Percentiles rank a stretch among this genome's conserved stretches.
Evolutionary conservation across 495 filamentous ascomycete species (phyloP).

Genomic region (Pyronema omphalodes): DNA sequence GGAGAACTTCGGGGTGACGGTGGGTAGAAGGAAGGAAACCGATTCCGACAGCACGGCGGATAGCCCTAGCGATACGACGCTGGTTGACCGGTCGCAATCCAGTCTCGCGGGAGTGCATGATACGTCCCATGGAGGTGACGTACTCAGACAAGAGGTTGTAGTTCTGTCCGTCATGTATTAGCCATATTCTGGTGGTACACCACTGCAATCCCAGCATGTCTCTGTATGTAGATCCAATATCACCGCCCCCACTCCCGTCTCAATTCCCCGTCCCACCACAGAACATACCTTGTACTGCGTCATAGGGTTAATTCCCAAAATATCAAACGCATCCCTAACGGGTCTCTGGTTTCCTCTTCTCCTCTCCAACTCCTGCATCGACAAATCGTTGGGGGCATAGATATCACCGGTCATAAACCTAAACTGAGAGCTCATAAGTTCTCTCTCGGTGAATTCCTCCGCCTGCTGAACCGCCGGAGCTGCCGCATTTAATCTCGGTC

Average conservation of each 20-base stretch:
- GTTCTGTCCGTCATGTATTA: slow-evolving; percentile 39
- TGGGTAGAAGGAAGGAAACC: slow-evolving; percentile 88
- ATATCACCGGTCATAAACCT: slow-evolving; percentile 60
- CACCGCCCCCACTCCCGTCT: background rate
- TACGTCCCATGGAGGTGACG: slow-evolving; percentile 65
- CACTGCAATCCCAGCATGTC: background rate
- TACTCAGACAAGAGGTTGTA: slow-evolving; percentile 84
- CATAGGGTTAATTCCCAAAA: slow-evolving; percentile 60
- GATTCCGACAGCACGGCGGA: slow-evolving; percentile 69
- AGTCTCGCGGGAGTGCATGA: slow-evolving; percentile 52
- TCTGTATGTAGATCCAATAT: background rate
- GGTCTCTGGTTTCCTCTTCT: slow-evolving; percentile 36
- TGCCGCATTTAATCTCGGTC: too few species aligned
- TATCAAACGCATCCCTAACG: slow-evolving; percentile 53
- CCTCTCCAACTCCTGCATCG: slow-evolving; percentile 51
- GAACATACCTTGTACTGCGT: slow-evolving; percentile 58
- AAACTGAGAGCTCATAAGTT: slow-evolving; percentile 10
- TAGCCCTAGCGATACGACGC: slow-evolving; percentile 76
- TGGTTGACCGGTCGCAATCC: slow-evolving; percentile 80
- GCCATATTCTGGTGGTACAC: slow-evolving; percentile 1
- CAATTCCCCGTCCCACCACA: background rate
- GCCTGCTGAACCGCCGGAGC: background rate
- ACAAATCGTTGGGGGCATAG: slow-evolving; percentile 80
- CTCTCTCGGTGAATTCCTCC: slow-evolving; percentile 1
- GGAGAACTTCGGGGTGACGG: slow-evolving; percentile 72